phyloP scores from a whole-genome alignment of 176 grass and related monocot species.

The Paspalum notatum region DNA sequence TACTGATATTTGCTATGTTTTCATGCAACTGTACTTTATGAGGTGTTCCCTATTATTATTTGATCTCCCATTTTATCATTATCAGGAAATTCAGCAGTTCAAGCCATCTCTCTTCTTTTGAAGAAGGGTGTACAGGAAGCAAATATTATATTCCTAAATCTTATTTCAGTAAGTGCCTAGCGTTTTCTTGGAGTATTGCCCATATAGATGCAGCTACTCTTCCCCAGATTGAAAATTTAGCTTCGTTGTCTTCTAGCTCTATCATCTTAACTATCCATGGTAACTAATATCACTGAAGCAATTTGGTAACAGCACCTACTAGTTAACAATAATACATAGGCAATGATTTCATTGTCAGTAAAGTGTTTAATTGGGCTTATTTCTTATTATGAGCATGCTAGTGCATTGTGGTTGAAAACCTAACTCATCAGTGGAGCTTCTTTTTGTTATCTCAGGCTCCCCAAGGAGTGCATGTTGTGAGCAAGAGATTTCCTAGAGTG shows the following conservation, averaged over 20 bases:
- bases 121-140: conserved; percentile 86
- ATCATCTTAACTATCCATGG: not conserved
- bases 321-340: conserved; percentile 17
- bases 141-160: conserved; percentile 92
- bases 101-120: conserved; percentile 85
- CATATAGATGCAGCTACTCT: not conserved
- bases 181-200: not conserved
- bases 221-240: too few species aligned
- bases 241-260: conserved; percentile 3
- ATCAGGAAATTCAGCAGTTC: conserved; percentile 88
- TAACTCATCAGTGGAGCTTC: conserved; percentile 4
- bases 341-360: not conserved
- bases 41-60: not conserved
- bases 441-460: conserved; percentile 61
- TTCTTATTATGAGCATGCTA: not conserved
- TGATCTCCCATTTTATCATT: conserved; percentile 29
- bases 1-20: too few species aligned
- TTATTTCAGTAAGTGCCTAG: conserved; percentile 75
- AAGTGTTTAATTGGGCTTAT: not conserved
- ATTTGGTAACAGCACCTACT: not conserved
- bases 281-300: conserved; percentile 16
- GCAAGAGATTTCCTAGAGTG: conserved; percentile 92
- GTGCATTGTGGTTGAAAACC: not conserved
- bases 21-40: not conserved
- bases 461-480: conserved; percentile 84